Conservation (phyloP, 768 basidiomycete species). For the Crepidotus variabilis region DNA sequence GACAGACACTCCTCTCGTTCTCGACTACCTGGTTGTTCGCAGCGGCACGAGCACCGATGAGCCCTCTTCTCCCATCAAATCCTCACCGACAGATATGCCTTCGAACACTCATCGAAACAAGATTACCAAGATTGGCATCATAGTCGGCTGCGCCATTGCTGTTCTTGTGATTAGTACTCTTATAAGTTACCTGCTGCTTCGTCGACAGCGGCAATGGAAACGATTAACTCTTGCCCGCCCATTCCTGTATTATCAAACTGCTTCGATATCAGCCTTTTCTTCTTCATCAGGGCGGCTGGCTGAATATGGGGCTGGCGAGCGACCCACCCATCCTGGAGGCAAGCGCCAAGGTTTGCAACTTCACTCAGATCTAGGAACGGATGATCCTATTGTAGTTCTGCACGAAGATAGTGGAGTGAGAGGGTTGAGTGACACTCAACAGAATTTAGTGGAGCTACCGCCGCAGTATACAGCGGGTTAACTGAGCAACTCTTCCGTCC, state of each 20-base stretch:
- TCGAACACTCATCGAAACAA: not conserved
- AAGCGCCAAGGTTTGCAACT: not conserved
- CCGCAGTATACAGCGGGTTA: not conserved
- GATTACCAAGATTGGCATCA: not conserved
- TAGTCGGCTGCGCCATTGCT: not conserved
- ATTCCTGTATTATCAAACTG: not conserved
- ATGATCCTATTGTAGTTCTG: not conserved
- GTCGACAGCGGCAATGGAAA: not conserved
- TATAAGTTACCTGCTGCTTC: not conserved
- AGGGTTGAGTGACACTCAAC: not conserved
- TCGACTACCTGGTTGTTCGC: slow-evolving; percentile 9
- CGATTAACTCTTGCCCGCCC: not conserved
- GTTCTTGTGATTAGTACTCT: not conserved
- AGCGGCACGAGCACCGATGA: not conserved
- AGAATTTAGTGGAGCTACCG: not conserved
- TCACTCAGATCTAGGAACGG: not conserved
- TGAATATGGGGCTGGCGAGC: not conserved
- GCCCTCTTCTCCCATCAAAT: not conserved
- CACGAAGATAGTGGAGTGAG: not conserved
- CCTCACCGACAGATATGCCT: not conserved
- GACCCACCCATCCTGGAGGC: not conserved
- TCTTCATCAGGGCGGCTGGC: not conserved
- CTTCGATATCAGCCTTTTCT: not conserved
- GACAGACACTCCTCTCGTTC: slow-evolving; percentile 5
- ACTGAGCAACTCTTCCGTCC: not conserved